Evolutionary conservation across 495 filamentous ascomycete species (phyloP), one percentile per base, ranked within the genome.

Genomic region (Hypoxylon lienhwacheense): DNA sequence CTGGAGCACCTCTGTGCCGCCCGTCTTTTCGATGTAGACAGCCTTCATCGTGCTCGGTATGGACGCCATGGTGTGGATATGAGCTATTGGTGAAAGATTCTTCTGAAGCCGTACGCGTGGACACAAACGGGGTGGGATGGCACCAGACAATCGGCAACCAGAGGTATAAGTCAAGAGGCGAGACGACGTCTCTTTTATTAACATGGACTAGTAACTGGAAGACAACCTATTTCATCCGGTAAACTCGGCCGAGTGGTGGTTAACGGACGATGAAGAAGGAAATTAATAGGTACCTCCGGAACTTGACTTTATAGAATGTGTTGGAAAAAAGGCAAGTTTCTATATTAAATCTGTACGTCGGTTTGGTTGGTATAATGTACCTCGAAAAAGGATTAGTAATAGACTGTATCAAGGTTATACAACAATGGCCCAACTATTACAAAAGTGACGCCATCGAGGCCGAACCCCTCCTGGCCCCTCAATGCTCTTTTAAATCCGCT

Each of bases 1-100:
- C 58, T 91, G 70, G 15, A 97, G 75, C 22, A 91, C 89, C 41
- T 95, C 89, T 3, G 79, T 71, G 24, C 88, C 91, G 50, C 92
- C 92, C 32, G 79, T 84, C 66, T 87, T 80, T 55, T 88, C 80
- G 70, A 95, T 81, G 47, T 85, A 55, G 55, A 95, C 75, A 59
- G 80, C 90, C 54, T 85, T 87, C 90, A 90, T 90, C 28, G 81
- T 87, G 32, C 77, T 77, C 43, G 85, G 74, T 17, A 75, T 35
- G 5, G 69, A 49, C 19, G 61, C 47, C 65, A 67, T 67, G 24
- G 50, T 51, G 50, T 42, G 43, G 16, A 51, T 50, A 12, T 43
- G 16, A 11, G 24, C 20, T 19, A 12, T 33, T 15, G 41, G n/a
- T n/a, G n/a, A 37, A 28, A 11, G 33, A 15, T 28, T 56, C 20